Percentiles rank a stretch among this genome's conserved stretches.
Conservation (phyloP, 2,329 filamentous ascomycete genomes). For the Arthrobotrys sphaeroides region DNA sequence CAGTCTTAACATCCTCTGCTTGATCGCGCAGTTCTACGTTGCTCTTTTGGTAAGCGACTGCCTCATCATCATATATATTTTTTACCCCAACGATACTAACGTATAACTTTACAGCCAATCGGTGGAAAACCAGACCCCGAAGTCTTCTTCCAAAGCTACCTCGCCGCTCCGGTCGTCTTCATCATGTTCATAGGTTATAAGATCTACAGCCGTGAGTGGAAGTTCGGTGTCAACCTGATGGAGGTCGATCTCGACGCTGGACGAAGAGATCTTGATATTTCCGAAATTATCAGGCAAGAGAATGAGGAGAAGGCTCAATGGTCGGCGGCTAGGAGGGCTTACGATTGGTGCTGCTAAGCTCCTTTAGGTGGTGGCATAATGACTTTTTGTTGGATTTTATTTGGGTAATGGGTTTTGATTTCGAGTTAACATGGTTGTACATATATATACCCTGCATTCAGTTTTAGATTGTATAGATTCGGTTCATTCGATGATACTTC, state of each 20-base stretch:
- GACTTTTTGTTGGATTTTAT: slow-evolving; percentile 3
- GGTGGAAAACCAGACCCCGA: slow-evolving; percentile 59
- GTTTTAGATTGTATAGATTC: slow-evolving; percentile 15
- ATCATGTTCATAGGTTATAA: slow-evolving; percentile 69
- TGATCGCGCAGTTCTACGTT: slow-evolving; percentile 66
- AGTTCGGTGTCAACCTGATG: slow-evolving; percentile 65
- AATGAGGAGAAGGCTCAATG: slow-evolving; percentile 50
- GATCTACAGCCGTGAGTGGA: slow-evolving; percentile 72
- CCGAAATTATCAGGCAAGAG: slow-evolving; percentile 41
- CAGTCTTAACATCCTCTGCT: slow-evolving; percentile 66
- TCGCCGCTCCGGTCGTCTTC: slow-evolving; percentile 68
- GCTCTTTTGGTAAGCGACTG: slow-evolving; percentile 45
- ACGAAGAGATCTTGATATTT: slow-evolving; percentile 60
- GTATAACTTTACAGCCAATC: slow-evolving; percentile 31
- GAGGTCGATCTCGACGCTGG: slow-evolving; percentile 75
- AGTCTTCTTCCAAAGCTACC: slow-evolving; percentile 68
- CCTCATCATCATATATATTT: not conserved
- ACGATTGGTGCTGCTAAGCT: slow-evolving; percentile 48
- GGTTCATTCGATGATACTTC: not conserved
- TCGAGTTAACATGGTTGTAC: not conserved
- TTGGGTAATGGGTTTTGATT: slow-evolving; percentile 9
- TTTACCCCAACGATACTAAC: slow-evolving; percentile 1
- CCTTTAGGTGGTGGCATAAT: slow-evolving; percentile 1
- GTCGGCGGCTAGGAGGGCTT: slow-evolving; percentile 30
- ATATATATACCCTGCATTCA: slow-evolving; percentile 16